Evolutionary conservation across 2,329 filamentous ascomycete genomes (phyloP).

Genomic region (Spiromastix sp.): DNA sequence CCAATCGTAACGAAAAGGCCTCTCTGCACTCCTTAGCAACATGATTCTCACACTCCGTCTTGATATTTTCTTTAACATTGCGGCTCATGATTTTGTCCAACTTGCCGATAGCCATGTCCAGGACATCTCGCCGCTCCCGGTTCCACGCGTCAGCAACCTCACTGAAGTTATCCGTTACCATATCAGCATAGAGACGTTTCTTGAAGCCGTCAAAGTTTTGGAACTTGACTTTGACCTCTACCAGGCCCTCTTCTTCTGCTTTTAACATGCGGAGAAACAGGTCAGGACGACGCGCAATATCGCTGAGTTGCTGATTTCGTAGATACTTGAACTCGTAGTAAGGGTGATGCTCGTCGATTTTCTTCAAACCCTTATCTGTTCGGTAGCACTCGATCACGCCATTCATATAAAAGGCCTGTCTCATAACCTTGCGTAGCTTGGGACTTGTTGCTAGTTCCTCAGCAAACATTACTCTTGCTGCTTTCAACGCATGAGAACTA

Average conservation of each 20-base stretch:
- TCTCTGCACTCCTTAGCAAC: constrained; percentile 81
- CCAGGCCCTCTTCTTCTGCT: constrained; percentile 84
- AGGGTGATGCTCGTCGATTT: constrained; percentile 88
- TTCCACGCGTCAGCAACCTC: constrained; percentile 95
- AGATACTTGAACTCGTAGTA: constrained; percentile 99
- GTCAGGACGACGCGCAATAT: constrained; percentile 74
- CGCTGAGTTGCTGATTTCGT: constrained; percentile 72
- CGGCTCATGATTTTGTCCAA: constrained; percentile 77
- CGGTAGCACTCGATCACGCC: constrained; percentile 78
- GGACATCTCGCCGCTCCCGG: constrained; percentile 68
- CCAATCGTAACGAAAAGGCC: constrained; percentile 77
- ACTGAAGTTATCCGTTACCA: constrained; percentile 91
- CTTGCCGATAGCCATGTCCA: constrained; percentile 71
- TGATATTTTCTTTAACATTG: constrained; percentile 87
- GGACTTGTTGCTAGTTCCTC: constrained; percentile 86
- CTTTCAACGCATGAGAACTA: constrained; percentile 62
- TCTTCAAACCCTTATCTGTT: constrained; percentile 86
- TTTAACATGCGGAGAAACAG: constrained; percentile 95
- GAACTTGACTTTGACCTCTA: constrained; percentile 74
- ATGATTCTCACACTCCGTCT: constrained; percentile 87
- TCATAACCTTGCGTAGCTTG: constrained; percentile 77
- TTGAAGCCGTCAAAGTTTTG: constrained; percentile 67
- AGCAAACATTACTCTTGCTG: constrained; percentile 77
- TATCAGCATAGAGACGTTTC: constrained; percentile 66
- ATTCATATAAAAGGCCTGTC: constrained; percentile 71